Evolutionary conservation across 345 rosid species (phyloP).

Genomic region (Trapa incisa): DNA sequence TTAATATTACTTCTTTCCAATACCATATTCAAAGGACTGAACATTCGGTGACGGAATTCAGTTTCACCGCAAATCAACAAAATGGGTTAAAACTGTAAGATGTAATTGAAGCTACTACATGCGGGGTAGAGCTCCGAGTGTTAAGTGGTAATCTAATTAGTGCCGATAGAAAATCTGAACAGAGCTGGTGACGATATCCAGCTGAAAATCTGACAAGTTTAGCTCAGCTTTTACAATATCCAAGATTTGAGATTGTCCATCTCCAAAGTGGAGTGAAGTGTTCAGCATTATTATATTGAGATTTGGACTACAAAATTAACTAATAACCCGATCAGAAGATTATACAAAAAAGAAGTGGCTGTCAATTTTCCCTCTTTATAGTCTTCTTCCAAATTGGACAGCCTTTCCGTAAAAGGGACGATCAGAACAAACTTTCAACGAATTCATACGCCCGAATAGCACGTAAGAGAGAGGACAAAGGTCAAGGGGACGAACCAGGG

Average conservation of each 20-base stretch:
- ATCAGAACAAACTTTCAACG: not conserved
- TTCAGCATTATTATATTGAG: not conserved
- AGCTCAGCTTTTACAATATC: not conserved
- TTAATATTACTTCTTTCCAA: not conserved
- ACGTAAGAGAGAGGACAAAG: not conserved
- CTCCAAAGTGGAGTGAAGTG: not conserved
- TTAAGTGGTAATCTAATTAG: not conserved
- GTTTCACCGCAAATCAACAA: not conserved
- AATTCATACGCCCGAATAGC: not conserved
- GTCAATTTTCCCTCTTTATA: not conserved
- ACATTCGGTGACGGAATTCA: not conserved
- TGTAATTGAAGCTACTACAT: not conserved
- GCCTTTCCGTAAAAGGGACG: not conserved
- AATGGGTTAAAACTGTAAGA: not conserved
- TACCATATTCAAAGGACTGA: not conserved
- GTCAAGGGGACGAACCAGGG: conserved; percentile 27
- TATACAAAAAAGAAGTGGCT: not conserved
- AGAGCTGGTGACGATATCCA: not conserved
- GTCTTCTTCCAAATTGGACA: not conserved
- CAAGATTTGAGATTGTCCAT: not conserved
- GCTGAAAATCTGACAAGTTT: not conserved
- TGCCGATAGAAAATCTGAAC: not conserved
- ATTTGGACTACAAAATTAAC: not conserved
- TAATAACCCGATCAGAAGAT: not conserved
- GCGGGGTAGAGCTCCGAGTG: not conserved